phyloP scores from a whole-genome alignment of 179 eudicot species.

The Heliamphora pulchella region DNA sequence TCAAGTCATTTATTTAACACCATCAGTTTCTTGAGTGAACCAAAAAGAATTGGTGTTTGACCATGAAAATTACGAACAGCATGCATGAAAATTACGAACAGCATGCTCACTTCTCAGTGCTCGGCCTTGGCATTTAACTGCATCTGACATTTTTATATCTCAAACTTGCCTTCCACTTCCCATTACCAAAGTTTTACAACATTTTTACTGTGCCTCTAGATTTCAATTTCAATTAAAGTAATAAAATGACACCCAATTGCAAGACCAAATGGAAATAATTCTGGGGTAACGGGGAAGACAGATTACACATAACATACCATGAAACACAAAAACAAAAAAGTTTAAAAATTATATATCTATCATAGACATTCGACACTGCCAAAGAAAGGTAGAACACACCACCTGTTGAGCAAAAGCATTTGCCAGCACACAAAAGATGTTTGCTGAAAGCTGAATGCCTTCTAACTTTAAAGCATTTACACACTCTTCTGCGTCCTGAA shows the following conservation, averaged over 20 bases:
- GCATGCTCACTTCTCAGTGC: not conserved
- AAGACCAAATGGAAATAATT: not conserved
- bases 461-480: constrained; percentile 53
- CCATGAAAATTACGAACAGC: not conserved
- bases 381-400: constrained; percentile 23
- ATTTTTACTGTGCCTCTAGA: not conserved
- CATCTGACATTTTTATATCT: not conserved
- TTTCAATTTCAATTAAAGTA: not conserved
- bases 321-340: not conserved
- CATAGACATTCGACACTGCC: not conserved
- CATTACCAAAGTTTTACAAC: constrained; percentile 4
- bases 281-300: not conserved
- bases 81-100: not conserved
- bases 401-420: constrained; percentile 99
- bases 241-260: not conserved
- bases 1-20: not conserved
- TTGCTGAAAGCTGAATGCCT: constrained; percentile 62
- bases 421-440: constrained; percentile 67
- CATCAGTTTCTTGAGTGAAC: not conserved
- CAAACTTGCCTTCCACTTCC: not conserved
- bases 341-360: not conserved
- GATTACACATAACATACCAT: not conserved
- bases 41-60: not conserved
- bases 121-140: not conserved
- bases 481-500: constrained; percentile 56